These are phyloP conservation scores for Calendula officinalis DNA, from an alignment of 129 eudicot genomes.

Conservation along the genomic window DNA sequence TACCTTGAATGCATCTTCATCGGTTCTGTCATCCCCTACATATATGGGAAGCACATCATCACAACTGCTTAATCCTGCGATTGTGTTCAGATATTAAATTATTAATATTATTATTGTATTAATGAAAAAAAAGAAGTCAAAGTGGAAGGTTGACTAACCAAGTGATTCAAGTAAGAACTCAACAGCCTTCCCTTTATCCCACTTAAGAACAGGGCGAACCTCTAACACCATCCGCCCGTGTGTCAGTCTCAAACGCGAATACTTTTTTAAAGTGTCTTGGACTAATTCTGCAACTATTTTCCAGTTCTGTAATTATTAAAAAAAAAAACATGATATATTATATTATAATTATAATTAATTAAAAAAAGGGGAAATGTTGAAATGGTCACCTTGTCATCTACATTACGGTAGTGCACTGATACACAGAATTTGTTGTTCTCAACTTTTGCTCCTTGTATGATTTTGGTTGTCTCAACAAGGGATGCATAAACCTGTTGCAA, in stretches of 20 bases:
- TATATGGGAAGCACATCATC: slow-evolving; percentile 88
- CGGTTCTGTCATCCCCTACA: slow-evolving; percentile 91
- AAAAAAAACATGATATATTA: slow-evolving; percentile 4
- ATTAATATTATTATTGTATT: no score
- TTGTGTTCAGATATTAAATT: no score
- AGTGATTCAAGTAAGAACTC: slow-evolving; percentile 86
- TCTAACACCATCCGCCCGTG: slow-evolving; percentile 99
- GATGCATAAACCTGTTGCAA: slow-evolving; percentile 53
- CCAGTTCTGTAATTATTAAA: slow-evolving; percentile 56
- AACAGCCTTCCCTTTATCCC: slow-evolving; percentile 98
- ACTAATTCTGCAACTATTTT: slow-evolving; percentile 56
- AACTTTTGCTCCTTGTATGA: slow-evolving; percentile 68
- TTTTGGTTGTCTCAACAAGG: slow-evolving; percentile 65
- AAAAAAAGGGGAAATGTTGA: background rate
- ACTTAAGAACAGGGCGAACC: slow-evolving; percentile 85
- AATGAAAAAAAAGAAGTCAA: no score
- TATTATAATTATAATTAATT: no score
- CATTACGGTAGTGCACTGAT: slow-evolving; percentile 94
- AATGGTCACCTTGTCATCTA: slow-evolving; percentile 77
- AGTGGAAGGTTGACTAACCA: slow-evolving; percentile 47
- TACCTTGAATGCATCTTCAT: slow-evolving; percentile 98
- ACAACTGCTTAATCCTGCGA: slow-evolving; percentile 68
- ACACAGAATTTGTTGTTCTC: slow-evolving; percentile 95
- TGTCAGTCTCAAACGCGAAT: slow-evolving; percentile 74
- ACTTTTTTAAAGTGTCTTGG: slow-evolving; percentile 54